Percentiles rank a stretch among this genome's conserved stretches.
Evolutionary conservation across 2,329 filamentous ascomycete species (phyloP).

Genomic region (Cordyceps farinosa): DNA sequence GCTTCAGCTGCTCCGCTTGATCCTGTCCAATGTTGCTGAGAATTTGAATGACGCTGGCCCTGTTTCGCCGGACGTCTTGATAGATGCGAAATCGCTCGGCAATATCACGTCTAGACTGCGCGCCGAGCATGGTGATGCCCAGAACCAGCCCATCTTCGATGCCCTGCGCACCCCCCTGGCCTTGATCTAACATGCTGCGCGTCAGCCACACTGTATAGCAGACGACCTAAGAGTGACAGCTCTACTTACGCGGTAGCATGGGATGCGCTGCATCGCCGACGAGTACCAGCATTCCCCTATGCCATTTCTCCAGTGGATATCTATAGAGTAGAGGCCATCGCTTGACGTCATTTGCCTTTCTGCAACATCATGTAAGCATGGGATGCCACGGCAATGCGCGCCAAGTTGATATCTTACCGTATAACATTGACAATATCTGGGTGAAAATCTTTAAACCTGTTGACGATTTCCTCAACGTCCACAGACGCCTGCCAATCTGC

Average conservation of each 20-base stretch:
- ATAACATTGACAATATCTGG: conserved; percentile 27
- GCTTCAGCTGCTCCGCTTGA: conserved; percentile 27
- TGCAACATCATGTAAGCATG: neutral
- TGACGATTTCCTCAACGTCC: conserved; percentile 27
- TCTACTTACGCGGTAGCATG: conserved; percentile 34
- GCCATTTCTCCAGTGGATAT: conserved; percentile 31
- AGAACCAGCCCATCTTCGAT: conserved; percentile 36
- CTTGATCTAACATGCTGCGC: conserved; percentile 32
- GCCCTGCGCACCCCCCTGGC: conserved; percentile 35
- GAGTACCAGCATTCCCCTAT: conserved; percentile 30
- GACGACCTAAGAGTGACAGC: neutral
- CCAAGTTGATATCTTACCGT: neutral
- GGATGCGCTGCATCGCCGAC: conserved; percentile 38
- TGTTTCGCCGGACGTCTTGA: conserved; percentile 25
- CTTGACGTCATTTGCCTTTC: conserved; percentile 34
- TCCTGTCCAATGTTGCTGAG: conserved; percentile 37
- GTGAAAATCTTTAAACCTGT: conserved; percentile 29
- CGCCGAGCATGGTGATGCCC: conserved; percentile 28
- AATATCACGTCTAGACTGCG: conserved; percentile 22
- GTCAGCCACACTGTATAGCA: neutral
- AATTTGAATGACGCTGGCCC: conserved; percentile 36
- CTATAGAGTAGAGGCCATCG: conserved; percentile 36
- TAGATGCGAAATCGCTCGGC: conserved; percentile 26
- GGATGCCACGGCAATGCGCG: neutral
- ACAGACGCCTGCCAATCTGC: conserved; percentile 33